phyloP scores from a whole-genome alignment of 208 protist genomes.

The Angomonas ambiguus region DNA sequence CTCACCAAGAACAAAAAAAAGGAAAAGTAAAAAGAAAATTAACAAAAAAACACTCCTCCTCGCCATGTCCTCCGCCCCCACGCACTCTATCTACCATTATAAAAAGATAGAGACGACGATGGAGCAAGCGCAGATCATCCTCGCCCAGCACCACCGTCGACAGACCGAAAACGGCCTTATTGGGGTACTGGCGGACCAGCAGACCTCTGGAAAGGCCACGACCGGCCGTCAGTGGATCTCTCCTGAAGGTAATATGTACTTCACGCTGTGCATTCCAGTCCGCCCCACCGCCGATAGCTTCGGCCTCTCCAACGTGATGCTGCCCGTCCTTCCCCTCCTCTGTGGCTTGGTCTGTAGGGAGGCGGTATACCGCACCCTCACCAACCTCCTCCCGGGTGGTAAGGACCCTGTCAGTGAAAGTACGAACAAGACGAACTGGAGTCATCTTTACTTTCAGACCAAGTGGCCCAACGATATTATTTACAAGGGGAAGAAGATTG shows the following conservation, averaged over 20 bases:
- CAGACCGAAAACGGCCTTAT: slow-evolving; percentile 19
- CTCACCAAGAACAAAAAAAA: slow-evolving; percentile 1
- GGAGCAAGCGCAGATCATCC: background rate
- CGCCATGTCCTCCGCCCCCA: background rate
- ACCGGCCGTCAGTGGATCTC: slow-evolving; percentile 55
- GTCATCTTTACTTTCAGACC: slow-evolving; percentile 15
- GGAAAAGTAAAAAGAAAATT: background rate
- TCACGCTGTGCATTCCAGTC: slow-evolving; percentile 53
- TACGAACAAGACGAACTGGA: background rate
- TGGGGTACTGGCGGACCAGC: slow-evolving; percentile 42
- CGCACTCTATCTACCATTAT: background rate
- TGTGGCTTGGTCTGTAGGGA: slow-evolving; percentile 43
- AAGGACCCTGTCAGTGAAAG: slow-evolving; percentile 8
- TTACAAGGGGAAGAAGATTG: slow-evolving; percentile 53
- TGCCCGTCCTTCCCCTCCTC: slow-evolving; percentile 56
- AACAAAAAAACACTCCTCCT: background rate
- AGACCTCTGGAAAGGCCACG: slow-evolving; percentile 51
- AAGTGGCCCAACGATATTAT: slow-evolving; percentile 87
- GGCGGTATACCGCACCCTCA: slow-evolving; percentile 32
- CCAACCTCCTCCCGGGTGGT: too few species aligned
- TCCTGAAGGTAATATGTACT: slow-evolving; percentile 71
- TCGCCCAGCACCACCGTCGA: background rate
- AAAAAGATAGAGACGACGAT: background rate
- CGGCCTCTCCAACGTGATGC: slow-evolving; percentile 14
- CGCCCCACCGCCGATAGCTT: slow-evolving; percentile 29